A percentile compares a stretch with the other conserved stretches of the same genome.
phyloP scores from a whole-genome alignment of 306 rosid species.

The Castanea crenata region DNA sequence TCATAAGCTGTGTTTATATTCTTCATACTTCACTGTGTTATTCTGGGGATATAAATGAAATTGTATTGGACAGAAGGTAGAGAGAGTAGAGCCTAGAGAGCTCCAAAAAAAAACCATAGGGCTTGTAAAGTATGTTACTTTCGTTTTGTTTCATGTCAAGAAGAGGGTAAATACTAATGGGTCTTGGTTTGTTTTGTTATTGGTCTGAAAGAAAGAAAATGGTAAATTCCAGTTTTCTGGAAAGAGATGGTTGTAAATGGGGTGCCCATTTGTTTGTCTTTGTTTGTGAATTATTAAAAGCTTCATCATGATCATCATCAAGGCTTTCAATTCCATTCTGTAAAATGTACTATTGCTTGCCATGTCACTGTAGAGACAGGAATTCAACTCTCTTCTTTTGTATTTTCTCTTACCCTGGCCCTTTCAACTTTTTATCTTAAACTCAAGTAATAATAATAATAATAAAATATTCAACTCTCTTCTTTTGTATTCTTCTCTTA shows the following conservation, averaged over 20 bases:
- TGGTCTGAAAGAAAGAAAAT: conserved; percentile 18
- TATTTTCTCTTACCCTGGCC: neutral
- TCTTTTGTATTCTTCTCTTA: neutral
- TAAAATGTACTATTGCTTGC: conserved; percentile 8
- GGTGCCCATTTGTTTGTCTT: conserved; percentile 44
- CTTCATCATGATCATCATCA: conserved; percentile 8
- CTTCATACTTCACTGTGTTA: neutral
- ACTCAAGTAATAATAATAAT: too few relatives aligned
- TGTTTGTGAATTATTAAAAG: conserved; percentile 27
- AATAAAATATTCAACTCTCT: neutral
- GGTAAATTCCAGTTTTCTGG: conserved; percentile 28
- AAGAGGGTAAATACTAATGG: neutral
- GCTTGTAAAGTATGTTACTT: conserved; percentile 10
- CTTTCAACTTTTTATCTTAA: too few relatives aligned
- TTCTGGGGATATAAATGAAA: conserved; percentile 19
- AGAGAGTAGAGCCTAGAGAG: conserved; percentile 1
- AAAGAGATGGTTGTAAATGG: conserved; percentile 21
- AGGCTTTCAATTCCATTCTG: conserved; percentile 18
- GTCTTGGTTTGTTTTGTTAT: neutral
- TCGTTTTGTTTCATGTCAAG: neutral
- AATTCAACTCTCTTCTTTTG: neutral
- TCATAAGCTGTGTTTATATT: neutral
- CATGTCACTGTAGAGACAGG: conserved; percentile 3
- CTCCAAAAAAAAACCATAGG: neutral
- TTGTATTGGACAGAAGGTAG: conserved; percentile 23